Evolutionary conservation across 1,139 yeast genomes (phyloP), one percentile per base, ranked within the genome.

Genomic region (Candida sp.): DNA sequence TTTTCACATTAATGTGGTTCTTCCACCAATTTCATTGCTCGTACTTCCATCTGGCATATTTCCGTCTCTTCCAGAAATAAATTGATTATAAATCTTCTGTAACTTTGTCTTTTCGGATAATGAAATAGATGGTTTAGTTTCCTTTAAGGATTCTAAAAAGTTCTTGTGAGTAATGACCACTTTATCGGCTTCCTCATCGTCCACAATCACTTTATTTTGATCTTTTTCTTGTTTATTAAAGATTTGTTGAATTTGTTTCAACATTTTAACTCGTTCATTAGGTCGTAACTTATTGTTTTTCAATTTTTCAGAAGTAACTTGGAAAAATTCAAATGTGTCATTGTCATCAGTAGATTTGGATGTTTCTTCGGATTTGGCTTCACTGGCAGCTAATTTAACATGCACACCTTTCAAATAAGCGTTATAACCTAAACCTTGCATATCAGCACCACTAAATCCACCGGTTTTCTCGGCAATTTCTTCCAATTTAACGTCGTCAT

Each of bases 391-490:
- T 43, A 91, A 70, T 45, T 76, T 80, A 36, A 84, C 83, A 60
- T 93, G 98, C 19, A 93, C 95, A 6, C 96, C 96, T 51, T 84
- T 86, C 58, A 93, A 73, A 57, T 91, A 90, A 0, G 98, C 97
- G 64, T 90, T 93, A 63, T 90, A 91, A 36, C 91, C 84, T 41
- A 93, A 69, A 0, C 97, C 97, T 64, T 91, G 98, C 61, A 93
- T 70, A 65, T 93, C 99, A 0, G 99, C 99, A 9, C 97, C 97
- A 33, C 97, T 87, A 55, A 79, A 91, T 0, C 97, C 97, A 1
- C 74, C 79, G 0, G 96, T 83, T 6, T 62, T 54, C 15, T 58
- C 54, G 0, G 96, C 93, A 41, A 90, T 69, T 12, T 64, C 72
- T 1, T 64, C 63, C 36, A 90, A 64, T 38, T 79, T 66, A 9